A percentile compares a stretch with the other conserved stretches of the same genome.
phyloP scores from a whole-genome alignment of 441 rosid genomes.

The Jatropha multifida region DNA sequence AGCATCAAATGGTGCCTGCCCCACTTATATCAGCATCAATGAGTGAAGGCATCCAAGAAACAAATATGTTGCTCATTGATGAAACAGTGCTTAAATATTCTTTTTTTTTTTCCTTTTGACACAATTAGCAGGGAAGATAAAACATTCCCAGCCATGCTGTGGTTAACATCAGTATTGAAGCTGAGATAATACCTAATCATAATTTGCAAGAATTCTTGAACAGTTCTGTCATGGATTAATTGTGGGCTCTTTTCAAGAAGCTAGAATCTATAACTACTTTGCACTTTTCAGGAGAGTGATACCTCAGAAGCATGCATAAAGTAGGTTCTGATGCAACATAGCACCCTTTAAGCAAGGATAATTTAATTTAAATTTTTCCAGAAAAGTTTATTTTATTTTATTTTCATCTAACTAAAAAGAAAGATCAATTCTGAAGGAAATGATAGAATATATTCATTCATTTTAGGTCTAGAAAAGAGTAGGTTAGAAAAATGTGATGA shows the following conservation, averaged over 20 bases:
- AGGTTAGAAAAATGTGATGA: neutral
- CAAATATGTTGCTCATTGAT: slow-evolving; percentile 11
- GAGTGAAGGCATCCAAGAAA: slow-evolving; percentile 24
- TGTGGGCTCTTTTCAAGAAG: neutral
- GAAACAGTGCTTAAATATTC: neutral
- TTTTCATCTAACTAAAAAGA: neutral
- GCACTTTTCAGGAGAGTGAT: neutral
- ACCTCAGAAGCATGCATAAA: neutral
- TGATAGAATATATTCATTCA: neutral
- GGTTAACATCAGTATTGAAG: neutral
- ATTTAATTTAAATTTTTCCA: neutral
- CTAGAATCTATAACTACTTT: neutral
- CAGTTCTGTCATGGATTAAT: neutral
- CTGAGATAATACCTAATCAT: neutral
- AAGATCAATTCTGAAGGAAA: neutral
- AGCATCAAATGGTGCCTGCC: slow-evolving; percentile 91
- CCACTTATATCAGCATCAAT: slow-evolving; percentile 38
- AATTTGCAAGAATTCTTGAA: neutral
- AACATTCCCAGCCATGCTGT: neutral
- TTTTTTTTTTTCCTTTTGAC: neutral
- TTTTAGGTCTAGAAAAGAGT: neutral
- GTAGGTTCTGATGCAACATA: neutral
- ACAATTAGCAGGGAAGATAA: slow-evolving; percentile 1
- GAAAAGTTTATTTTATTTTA: neutral
- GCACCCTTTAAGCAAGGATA: neutral